These are phyloP conservation scores for Bipolaris zeicola DNA, from an alignment of 2,329 filamentous ascomycete genomes.

Conservation along the genomic window DNA sequence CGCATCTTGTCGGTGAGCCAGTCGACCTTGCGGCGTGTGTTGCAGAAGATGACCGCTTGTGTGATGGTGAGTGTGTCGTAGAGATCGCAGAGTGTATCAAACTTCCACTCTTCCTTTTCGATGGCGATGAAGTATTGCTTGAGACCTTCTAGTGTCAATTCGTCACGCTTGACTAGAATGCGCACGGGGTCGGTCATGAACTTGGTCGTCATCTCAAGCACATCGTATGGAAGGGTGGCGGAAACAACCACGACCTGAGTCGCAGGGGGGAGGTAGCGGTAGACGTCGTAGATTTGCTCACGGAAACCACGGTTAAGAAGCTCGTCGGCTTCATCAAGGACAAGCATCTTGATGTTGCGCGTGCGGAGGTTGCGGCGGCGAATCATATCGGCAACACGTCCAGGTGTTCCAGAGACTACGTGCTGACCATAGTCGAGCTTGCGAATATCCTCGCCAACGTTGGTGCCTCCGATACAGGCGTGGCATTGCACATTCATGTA, in stretches of 20 bases:
- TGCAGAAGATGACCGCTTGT: slow-evolving; percentile 99
- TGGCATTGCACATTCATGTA: slow-evolving; percentile 99
- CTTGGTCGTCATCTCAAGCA: slow-evolving; percentile 98
- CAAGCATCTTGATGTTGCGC: slow-evolving; percentile 77
- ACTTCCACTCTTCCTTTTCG: slow-evolving; percentile 99
- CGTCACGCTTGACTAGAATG: slow-evolving; percentile 97
- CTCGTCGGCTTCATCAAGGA: slow-evolving; percentile 77
- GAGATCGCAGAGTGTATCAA: slow-evolving; percentile 96
- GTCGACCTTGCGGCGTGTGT: slow-evolving; percentile 97
- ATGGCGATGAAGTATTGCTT: slow-evolving; percentile 99
- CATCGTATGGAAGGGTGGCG: slow-evolving; percentile 95
- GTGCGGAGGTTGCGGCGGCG: slow-evolving; percentile 74
- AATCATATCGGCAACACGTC: slow-evolving; percentile 88
- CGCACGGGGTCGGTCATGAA: slow-evolving; percentile 99
- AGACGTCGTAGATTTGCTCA: slow-evolving; percentile 99
- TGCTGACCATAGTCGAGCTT: slow-evolving; percentile 98
- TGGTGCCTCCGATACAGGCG: slow-evolving; percentile 96
- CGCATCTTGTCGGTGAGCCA: slow-evolving; percentile 99
- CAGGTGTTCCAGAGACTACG: slow-evolving; percentile 96
- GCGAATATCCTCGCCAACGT: slow-evolving; percentile 95
- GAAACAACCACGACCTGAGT: slow-evolving; percentile 99
- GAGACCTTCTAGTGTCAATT: slow-evolving; percentile 93
- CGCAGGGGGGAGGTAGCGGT: slow-evolving; percentile 92
- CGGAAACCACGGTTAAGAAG: slow-evolving; percentile 92
- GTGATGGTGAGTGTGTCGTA: slow-evolving; percentile 99